Base-by-base conservation (phyloP, 805 yeast species). In the Metschnikowia bowlesiae region DNA sequence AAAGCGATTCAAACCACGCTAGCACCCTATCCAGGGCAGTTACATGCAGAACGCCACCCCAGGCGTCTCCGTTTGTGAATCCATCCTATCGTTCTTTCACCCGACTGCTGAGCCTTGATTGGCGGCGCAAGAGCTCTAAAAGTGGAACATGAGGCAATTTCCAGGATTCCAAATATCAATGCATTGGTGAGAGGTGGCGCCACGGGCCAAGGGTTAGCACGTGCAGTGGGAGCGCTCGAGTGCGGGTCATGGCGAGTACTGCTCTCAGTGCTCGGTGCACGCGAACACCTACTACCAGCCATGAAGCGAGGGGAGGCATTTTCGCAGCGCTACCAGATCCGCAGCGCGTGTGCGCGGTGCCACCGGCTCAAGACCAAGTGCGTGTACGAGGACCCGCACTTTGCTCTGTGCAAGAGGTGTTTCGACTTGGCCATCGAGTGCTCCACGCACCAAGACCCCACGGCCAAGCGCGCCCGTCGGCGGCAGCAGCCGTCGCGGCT, bases 331-430 rank as follows among this genome's bases (percentile, higher is more conserved):
- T 79, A 80, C 71, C 61, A 81, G 49, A 73, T 76, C 49, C 55
- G 70, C 31, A 64, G 79, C 46, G 82, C 83, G 1, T 80, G 84
- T 64, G 83, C 83, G 4, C 62, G 84, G 51, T 80, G 84, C 54
- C 79, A 78, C 51, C 59, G 83, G 30, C 64, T 79, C 18, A 79
- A 79, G 56, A 75, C 76, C 76, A 68, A 77, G 56, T 80, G 84
- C 62, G 71, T 73, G 2, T 80, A 71, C 58, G 76, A 75, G 32
- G 75, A 76, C 53, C 82, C 81, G 1, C 54, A 62, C 14, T 70
- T 63, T 53, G 62, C 61, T 32, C 60, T 78, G 14, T 80, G 84
- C 60, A 67, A 68, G 36, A 56, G 82, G 47, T 80, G 83, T 57
- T 70, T 63, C 50, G 63, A 69, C 28, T 67, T 75, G 5, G 72